phyloP scores from a whole-genome alignment of 495 filamentous ascomycete genomes.

The Aspergillus sclerotiicarbonarius region DNA sequence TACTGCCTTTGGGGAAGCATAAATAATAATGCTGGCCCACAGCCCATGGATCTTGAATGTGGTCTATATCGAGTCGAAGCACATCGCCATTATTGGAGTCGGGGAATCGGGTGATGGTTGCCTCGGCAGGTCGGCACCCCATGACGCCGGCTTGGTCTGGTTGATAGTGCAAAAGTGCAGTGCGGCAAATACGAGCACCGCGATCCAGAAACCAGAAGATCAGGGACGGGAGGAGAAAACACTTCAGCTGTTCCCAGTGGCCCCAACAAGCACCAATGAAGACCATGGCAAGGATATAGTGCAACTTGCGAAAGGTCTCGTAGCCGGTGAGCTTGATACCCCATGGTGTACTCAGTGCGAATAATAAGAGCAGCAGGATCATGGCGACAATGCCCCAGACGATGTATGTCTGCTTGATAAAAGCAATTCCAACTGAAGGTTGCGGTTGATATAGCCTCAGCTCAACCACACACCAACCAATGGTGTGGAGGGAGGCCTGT shows the following conservation, averaged over 20 bases:
- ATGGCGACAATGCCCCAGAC: conserved; percentile 65
- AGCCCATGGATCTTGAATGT: conserved; percentile 55
- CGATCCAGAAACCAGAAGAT: conserved; percentile 58
- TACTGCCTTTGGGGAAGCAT: conserved; percentile 55
- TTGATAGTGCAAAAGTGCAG: conserved; percentile 50
- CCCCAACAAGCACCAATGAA: conserved; percentile 68
- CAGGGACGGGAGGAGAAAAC: conserved; percentile 61
- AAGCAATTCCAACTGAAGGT: conserved; percentile 49
- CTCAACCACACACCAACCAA: conserved; percentile 64
- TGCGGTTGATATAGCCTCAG: conserved; percentile 62
- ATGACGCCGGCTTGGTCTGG: conserved; percentile 34
- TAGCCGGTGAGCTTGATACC: conserved; percentile 62
- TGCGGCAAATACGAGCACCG: conserved; percentile 46
- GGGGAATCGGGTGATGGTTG: conserved; percentile 44
- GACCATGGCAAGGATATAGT: conserved; percentile 62
- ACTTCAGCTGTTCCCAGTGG: conserved; percentile 60
- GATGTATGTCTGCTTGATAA: conserved; percentile 56
- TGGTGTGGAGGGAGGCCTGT: conserved; percentile 60
- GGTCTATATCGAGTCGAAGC: conserved; percentile 54
- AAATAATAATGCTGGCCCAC: conserved; percentile 67
- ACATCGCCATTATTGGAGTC: conserved; percentile 52
- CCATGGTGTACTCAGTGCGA: conserved; percentile 51
- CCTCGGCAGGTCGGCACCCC: conserved; percentile 46
- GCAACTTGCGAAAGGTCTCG: conserved; percentile 63
- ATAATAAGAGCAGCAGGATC: conserved; percentile 54